These are phyloP conservation scores for Coniella lustricola DNA, from an alignment of 2,329 filamentous ascomycete species.

Conservation along the genomic window DNA sequence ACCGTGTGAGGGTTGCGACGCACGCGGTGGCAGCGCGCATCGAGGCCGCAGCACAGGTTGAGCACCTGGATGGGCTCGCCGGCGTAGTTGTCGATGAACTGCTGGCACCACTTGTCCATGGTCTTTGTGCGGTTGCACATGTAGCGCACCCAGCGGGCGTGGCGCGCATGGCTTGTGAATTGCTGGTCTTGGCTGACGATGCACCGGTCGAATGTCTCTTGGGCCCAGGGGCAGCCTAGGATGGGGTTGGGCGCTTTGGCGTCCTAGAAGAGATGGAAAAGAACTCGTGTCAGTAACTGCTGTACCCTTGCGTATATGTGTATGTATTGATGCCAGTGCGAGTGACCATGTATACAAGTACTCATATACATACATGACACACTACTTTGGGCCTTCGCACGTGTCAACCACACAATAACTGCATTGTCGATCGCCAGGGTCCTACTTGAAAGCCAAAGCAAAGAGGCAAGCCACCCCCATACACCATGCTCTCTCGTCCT, in stretches of 20 bases:
- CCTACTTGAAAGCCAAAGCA: no score
- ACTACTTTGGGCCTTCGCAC: no score
- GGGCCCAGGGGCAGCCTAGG: conserved; percentile 8
- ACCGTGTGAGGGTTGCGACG: not conserved
- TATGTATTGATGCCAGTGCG: no score
- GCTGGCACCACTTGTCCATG: conserved; percentile 7
- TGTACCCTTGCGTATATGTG: no score
- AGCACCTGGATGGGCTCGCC: conserved; percentile 8
- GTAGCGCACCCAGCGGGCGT: conserved; percentile 10
- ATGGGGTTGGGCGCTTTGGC: conserved; percentile 6
- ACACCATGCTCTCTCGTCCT: no score
- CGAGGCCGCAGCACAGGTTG: conserved; percentile 14
- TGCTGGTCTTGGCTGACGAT: not conserved
- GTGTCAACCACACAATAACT: no score
- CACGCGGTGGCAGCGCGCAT: not conserved
- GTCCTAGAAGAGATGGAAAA: not conserved
- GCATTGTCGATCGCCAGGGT: no score
- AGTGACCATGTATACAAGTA: no score
- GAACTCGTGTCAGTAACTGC: no score
- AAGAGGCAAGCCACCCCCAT: no score
- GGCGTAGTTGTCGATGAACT: conserved; percentile 3
- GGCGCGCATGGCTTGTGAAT: not conserved
- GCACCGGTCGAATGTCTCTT: conserved; percentile 5
- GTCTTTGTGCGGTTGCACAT: not conserved
- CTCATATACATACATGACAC: no score